phyloP scores from a whole-genome alignment of 106 monocot genomes.

The Dendrobium catenatum region DNA sequence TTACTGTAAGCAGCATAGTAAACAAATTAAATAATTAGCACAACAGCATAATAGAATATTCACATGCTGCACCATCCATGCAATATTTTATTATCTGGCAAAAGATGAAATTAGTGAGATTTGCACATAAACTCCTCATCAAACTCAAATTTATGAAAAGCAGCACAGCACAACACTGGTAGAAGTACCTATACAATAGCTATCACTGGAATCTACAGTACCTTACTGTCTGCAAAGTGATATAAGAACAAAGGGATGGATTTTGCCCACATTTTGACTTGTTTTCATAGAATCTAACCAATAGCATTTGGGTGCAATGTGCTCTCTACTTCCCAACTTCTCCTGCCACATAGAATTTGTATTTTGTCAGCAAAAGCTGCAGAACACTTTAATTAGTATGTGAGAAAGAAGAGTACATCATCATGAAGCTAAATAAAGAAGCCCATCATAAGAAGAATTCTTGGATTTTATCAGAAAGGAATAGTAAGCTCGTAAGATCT shows the following conservation, averaged over 20 bases:
- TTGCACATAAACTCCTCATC: neutral
- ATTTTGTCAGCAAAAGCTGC: neutral
- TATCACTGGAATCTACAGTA: neutral
- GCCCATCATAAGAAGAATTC: too few species aligned
- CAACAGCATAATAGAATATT: neutral
- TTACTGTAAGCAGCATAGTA: too few species aligned
- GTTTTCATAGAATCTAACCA: slow-evolving; percentile 19
- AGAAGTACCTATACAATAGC: neutral
- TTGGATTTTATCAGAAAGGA: too few species aligned
- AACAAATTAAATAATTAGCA: too few species aligned
- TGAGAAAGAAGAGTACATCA: too few species aligned
- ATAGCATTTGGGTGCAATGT: slow-evolving; percentile 56
- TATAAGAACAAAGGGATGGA: neutral
- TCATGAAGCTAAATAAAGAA: too few species aligned
- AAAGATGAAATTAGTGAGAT: neutral
- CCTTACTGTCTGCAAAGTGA: neutral
- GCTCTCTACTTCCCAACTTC: slow-evolving; percentile 66
- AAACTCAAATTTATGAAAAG: neutral
- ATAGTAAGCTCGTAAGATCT: too few species aligned
- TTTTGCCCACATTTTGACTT: neutral
- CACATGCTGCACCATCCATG: neutral
- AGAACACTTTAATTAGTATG: neutral
- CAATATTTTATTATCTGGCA: neutral
- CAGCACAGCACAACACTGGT: neutral
- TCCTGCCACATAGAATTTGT: slow-evolving; percentile 20